Percentiles rank a stretch among this genome's conserved stretches.
Conservation (phyloP, 352 stramenopile genomes). For the Globisporangium nagaii region DNA sequence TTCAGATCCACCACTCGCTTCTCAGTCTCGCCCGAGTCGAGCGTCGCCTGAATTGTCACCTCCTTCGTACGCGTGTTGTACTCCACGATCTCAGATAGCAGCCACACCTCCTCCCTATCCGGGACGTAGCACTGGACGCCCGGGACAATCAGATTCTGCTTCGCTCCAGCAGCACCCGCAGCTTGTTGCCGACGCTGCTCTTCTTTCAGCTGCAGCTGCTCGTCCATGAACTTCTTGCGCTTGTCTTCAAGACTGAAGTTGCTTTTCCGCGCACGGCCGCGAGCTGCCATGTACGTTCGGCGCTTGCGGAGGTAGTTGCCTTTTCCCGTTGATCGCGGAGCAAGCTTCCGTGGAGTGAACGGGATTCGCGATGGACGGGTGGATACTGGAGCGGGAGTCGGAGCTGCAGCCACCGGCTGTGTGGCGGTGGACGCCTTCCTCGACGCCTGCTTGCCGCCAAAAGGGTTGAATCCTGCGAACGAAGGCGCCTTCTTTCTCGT, state of each 20-base stretch:
- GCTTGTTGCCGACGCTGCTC: slow-evolving; percentile 63
- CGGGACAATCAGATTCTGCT: slow-evolving; percentile 82
- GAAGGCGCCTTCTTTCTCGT: slow-evolving; percentile 13
- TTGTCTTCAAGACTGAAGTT: slow-evolving; percentile 83
- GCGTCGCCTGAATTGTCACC: slow-evolving; percentile 68
- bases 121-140: slow-evolving; percentile 88
- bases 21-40: slow-evolving; percentile 60
- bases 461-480: slow-evolving; percentile 28
- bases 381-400: neutral
- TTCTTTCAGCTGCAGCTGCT: slow-evolving; percentile 77
- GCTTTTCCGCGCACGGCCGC: slow-evolving; percentile 29
- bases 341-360: slow-evolving; percentile 42
- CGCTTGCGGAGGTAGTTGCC: slow-evolving; percentile 71
- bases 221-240: slow-evolving; percentile 76
- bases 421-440: slow-evolving; percentile 1
- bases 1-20: slow-evolving; percentile 77
- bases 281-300: slow-evolving; percentile 62
- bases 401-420: slow-evolving; percentile 6
- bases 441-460: neutral
- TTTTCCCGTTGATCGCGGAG: slow-evolving; percentile 55
- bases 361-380: slow-evolving; percentile 24
- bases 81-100: slow-evolving; percentile 75
- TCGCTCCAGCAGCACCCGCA: slow-evolving; percentile 47
- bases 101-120: slow-evolving; percentile 83
- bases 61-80: slow-evolving; percentile 81